Base-by-base conservation (phyloP, 176 grass and related monocot genomes). In the Bothriochloa decipiens region DNA sequence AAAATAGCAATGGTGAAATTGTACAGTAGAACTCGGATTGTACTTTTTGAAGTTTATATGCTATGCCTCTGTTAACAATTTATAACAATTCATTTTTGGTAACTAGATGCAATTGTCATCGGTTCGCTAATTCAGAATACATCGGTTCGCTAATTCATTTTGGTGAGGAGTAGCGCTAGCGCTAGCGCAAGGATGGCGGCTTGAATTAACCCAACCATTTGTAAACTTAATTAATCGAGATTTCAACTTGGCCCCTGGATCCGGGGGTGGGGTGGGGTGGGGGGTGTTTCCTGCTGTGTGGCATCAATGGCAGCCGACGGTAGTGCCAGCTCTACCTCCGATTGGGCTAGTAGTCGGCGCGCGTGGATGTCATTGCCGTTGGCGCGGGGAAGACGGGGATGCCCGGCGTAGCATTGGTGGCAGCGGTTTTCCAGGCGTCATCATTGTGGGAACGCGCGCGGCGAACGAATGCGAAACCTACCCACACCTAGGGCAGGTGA, bases 371-470 rank as follows among this genome's bases (percentile, higher is more conserved):
- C 15, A 33, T 36, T 36, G 65, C 33, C 65, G 65, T 36, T 32
- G 29, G 32, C 29, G 32, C 16, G 29, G 65, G 65, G 68, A 70
- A 70, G 68, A 37, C 68, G 36, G 18, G 36, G 20, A 5, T 11
- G 10, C 68, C 68, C 37, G 11, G 0, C 11, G 68, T 25, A n/a
- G 10, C 20, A 42, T 14, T 71, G 37, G 68, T 13, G 68, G 39
- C 37, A 26, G n/a, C 11, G 36, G 14, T 62, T 41, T 26, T 15
- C 33, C 23, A 26, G 55, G 75, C 22, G 29, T 32, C 29, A 32
- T 32, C 29, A 32, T 61, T 77, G 57, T 61, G 75, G n/a, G 55
- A 78, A 37, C 49, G 49, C 49, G 49, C 75, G 18, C 75, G 53
- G 15, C 13, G 35, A 62, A 27, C 26, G 36, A 42, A 62, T 13